Evolutionary conservation across 163 green algal species (phyloP).

Genomic region (Chlorella variabilis): DNA sequence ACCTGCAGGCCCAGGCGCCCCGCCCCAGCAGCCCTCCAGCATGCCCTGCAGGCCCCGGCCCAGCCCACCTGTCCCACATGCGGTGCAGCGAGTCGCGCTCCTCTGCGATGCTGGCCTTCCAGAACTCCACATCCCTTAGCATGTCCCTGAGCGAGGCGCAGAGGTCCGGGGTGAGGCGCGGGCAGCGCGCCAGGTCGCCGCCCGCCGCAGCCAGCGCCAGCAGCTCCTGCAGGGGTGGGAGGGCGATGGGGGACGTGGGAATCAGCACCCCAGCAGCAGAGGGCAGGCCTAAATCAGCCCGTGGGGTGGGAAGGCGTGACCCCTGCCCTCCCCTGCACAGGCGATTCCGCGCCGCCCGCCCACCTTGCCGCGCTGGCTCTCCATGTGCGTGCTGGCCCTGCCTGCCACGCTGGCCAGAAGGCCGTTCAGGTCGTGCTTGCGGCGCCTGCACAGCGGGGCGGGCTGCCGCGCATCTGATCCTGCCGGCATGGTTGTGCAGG

Average conservation of each 20-base stretch:
- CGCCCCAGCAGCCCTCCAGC: neutral
- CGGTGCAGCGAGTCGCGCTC: conserved; percentile 20
- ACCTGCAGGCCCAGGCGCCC: neutral
- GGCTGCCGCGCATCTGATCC: too few species aligned
- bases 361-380: conserved; percentile 11
- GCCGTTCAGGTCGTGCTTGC: conserved; percentile 8
- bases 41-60: neutral
- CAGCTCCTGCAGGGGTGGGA: neutral
- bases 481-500: too few species aligned
- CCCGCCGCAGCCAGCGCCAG: neutral
- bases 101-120: conserved; percentile 6
- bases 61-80: conserved; percentile 25
- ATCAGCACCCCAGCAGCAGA: too few species aligned
- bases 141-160: neutral
- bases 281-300: too few species aligned
- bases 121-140: conserved; percentile 11
- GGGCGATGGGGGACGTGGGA: too few species aligned
- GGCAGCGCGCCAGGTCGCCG: conserved; percentile 10
- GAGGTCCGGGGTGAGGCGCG: neutral
- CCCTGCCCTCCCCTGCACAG: too few species aligned
- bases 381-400: neutral
- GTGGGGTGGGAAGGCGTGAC: too few species aligned
- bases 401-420: neutral
- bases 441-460: neutral
- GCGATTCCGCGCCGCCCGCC: neutral